phyloP scores from a whole-genome alignment of 1,284 basidiomycete genomes.

The Coniferiporia sulphurascens region DNA sequence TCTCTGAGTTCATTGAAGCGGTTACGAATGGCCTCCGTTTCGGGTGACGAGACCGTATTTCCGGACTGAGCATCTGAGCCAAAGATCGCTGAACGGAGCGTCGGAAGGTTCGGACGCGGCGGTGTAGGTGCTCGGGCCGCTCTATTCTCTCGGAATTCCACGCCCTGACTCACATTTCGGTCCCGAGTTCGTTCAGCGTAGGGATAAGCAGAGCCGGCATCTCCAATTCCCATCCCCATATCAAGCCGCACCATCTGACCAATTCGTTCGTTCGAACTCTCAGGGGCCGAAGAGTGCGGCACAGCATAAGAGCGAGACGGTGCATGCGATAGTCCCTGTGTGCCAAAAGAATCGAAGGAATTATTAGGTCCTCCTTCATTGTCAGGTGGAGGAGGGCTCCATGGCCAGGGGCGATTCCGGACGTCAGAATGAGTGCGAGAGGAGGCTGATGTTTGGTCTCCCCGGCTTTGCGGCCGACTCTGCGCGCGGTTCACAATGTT shows the following conservation, averaged over 20 bases:
- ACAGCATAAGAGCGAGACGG: not conserved
- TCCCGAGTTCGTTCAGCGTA: not conserved
- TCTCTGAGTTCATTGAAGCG: not conserved
- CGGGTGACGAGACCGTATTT: not conserved
- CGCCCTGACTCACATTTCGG: not conserved
- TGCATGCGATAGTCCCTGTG: not conserved
- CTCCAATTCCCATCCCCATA: not conserved
- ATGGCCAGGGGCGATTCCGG: not conserved
- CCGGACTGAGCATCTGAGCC: not conserved
- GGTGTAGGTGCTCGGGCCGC: not conserved
- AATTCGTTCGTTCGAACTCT: not conserved
- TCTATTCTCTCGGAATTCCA: not conserved
- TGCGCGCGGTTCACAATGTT: not conserved
- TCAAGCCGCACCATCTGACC: slow-evolving; percentile 5
- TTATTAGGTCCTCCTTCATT: not conserved
- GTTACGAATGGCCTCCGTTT: not conserved
- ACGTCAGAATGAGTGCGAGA: not conserved
- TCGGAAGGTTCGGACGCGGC: slow-evolving; percentile 4
- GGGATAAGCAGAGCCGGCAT: not conserved
- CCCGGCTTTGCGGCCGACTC: not conserved
- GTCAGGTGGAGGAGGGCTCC: not conserved
- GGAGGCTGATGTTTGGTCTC: no score
- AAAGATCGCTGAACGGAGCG: slow-evolving; percentile 7
- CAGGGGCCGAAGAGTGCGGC: not conserved
- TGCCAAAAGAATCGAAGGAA: not conserved